phyloP scores from a whole-genome alignment of 177 flowering plant genomes.

The Tripterygium wilfordii region DNA sequence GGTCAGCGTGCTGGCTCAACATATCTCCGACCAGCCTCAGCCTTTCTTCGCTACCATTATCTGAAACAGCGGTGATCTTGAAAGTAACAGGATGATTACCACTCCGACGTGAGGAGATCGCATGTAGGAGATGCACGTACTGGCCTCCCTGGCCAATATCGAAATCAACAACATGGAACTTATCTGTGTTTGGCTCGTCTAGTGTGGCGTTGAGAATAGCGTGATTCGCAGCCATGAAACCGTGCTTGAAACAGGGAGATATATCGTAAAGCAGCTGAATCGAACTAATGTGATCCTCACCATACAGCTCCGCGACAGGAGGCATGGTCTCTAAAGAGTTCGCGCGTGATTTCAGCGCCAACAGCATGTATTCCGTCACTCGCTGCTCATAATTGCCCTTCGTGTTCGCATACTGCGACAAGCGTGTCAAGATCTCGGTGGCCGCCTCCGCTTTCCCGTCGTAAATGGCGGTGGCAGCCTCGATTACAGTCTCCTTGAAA shows the following conservation, averaged over 20 bases:
- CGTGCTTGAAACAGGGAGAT: slow-evolving; percentile 74
- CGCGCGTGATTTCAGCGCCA: slow-evolving; percentile 50
- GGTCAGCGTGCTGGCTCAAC: slow-evolving; percentile 40
- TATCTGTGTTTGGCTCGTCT: slow-evolving; percentile 11
- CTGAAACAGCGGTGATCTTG: slow-evolving; percentile 48
- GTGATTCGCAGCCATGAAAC: slow-evolving; percentile 69
- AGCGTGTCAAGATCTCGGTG: slow-evolving; percentile 40
- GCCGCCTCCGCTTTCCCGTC: slow-evolving; percentile 56
- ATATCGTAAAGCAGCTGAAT: slow-evolving; percentile 51
- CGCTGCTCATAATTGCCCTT: slow-evolving; percentile 61
- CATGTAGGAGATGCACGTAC: slow-evolving; percentile 42
- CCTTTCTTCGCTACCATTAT: slow-evolving; percentile 20
- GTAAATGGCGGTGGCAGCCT: slow-evolving; percentile 59
- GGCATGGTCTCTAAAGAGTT: slow-evolving; percentile 26
- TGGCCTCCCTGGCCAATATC: slow-evolving; percentile 59
- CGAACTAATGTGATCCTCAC: slow-evolving; percentile 37
- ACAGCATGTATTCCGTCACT: slow-evolving; percentile 33
- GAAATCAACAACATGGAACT: slow-evolving; percentile 57
- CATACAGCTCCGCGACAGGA: slow-evolving; percentile 30
- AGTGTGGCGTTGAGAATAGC: slow-evolving; percentile 62
- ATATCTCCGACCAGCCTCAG: slow-evolving; percentile 28
- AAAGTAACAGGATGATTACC: slow-evolving; percentile 22
- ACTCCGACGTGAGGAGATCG: slow-evolving; percentile 27
- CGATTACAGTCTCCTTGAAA: slow-evolving; percentile 46
- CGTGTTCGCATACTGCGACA: slow-evolving; percentile 29